Evolutionary conservation across 1,284 basidiomycete species (phyloP), one percentile per base, ranked within the genome.

Genomic region (Fomitopsis schrenkii): DNA sequence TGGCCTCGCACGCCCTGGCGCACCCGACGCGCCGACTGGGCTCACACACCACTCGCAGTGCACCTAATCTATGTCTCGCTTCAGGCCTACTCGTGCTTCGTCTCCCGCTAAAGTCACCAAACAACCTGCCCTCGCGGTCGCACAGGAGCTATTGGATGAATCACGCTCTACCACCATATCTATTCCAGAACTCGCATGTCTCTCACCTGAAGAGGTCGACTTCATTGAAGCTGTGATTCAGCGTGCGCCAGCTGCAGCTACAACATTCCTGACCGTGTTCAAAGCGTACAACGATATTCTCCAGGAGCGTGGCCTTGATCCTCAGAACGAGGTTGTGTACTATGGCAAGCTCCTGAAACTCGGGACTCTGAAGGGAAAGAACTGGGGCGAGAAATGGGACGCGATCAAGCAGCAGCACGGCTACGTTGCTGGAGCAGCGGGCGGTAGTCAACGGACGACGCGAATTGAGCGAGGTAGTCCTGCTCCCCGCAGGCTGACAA

Each of bases 201-300:
- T 93, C 35, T 78, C 86, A 0, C 70, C 72, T 3, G 76, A 82
- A 58, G 88, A 93, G 67, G 79, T 92, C 63, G 79, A 84, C 55
- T 81, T 94, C 64, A 79, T 94, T 52, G 88, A 93, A 63, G 83
- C 84, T 41, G 88, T 94, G 2, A 83, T 94, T 45, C 70, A 78
- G 60, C 84, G 86, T 59, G 88, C 87, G 54, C 80, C 86, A 5
- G 77, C 83, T 8, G 76, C 80, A 28, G 84, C 89, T 14, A 88
- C 86, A 1, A 87, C 87, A 0, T 93, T 93, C 68, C 77, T 90
- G 40, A 81, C 84, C 2, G 83, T 92, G n/a, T 87, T 91, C 79
- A 91, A 90, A 68, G 88, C 91, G 0, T 94, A 94, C 71, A 90
- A 86, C 67, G 86, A 89, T 62, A 83, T 91, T 22, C 76, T 93